phyloP scores from a whole-genome alignment of 2,329 filamentous ascomycete genomes.

The Alternaria longipes region DNA sequence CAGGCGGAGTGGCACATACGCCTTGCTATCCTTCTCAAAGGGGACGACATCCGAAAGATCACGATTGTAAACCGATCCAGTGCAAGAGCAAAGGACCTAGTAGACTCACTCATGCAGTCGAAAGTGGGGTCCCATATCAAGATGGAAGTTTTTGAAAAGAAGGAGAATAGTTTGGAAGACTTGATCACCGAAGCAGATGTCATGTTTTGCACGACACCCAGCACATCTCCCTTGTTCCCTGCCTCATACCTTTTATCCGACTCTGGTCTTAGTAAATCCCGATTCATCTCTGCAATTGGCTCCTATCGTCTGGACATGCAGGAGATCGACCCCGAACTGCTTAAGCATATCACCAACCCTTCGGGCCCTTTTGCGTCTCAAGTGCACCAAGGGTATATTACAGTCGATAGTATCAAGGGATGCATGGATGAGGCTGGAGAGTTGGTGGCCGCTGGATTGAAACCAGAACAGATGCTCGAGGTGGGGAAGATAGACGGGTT shows the following conservation, averaged over 20 bases:
- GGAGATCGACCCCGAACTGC: slow-evolving; percentile 58
- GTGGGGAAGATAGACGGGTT: slow-evolving; percentile 14
- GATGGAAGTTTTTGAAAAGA: background rate
- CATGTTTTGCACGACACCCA: slow-evolving; percentile 62
- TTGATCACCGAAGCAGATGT: slow-evolving; percentile 45
- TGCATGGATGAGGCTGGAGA: slow-evolving; percentile 60
- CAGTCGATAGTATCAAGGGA: slow-evolving; percentile 48
- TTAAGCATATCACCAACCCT: slow-evolving; percentile 34
- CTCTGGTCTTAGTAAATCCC: slow-evolving; percentile 14
- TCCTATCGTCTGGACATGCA: slow-evolving; percentile 55
- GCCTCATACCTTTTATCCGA: slow-evolving; percentile 42
- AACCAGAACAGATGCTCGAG: slow-evolving; percentile 22
- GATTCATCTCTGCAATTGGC: slow-evolving; percentile 42
- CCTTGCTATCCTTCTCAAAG: slow-evolving; percentile 53
- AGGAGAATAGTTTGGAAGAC: background rate
- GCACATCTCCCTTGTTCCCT: slow-evolving; percentile 56
- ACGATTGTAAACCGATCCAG: slow-evolving; percentile 37
- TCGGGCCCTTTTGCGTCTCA: slow-evolving; percentile 5
- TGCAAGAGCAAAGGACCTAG: slow-evolving; percentile 18
- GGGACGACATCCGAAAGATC: slow-evolving; percentile 43
- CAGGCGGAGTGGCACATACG: slow-evolving; percentile 62
- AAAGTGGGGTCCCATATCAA: slow-evolving; percentile 2
- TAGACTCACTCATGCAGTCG: slow-evolving; percentile 14
- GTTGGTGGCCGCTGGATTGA: slow-evolving; percentile 53
- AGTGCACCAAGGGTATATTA: slow-evolving; percentile 18